Evolutionary conservation across 1,284 basidiomycete genomes (phyloP).

Genomic region (Fomitopsis pinicola): DNA sequence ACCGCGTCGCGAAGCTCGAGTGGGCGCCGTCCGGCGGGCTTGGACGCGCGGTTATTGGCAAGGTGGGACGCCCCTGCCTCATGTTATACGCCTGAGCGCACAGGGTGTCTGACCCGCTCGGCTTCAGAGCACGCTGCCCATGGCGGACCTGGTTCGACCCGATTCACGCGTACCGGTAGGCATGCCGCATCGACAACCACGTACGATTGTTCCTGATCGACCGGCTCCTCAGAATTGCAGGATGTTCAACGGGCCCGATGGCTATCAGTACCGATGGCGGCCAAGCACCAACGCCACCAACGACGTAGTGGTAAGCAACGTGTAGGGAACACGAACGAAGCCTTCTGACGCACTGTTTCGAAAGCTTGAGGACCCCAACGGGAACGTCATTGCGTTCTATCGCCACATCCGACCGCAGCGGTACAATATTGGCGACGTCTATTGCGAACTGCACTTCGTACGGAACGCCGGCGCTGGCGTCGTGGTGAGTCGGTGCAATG

Average conservation of each 20-base stretch:
- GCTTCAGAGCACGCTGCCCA: conserved; percentile 63
- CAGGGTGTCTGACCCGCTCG: neutral
- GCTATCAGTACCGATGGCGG: conserved; percentile 72
- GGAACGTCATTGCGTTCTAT: conserved; percentile 71
- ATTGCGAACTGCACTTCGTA: conserved; percentile 77
- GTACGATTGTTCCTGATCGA: conserved; percentile 8
- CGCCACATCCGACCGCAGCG: conserved; percentile 68
- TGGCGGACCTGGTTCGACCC: conserved; percentile 72
- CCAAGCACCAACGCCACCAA: conserved; percentile 46
- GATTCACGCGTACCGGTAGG: conserved; percentile 58
- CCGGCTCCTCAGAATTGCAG: conserved; percentile 36
- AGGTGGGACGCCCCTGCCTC: conserved; percentile 40
- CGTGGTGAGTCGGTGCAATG: conserved; percentile 49
- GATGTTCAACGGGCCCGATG: conserved; percentile 79
- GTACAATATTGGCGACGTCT: conserved; percentile 79
- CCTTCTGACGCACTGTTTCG: neutral
- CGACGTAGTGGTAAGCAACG: conserved; percentile 57
- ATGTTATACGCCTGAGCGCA: conserved; percentile 2
- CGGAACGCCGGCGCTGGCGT: conserved; percentile 73
- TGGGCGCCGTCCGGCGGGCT: conserved; percentile 76
- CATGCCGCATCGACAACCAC: conserved; percentile 13
- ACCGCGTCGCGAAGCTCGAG: conserved; percentile 80
- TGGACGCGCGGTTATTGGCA: conserved; percentile 77
- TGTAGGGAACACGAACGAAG: neutral
- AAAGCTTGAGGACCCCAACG: conserved; percentile 69